These are phyloP conservation scores for Aurifilum marmelostoma DNA, from an alignment of 2,329 filamentous ascomycete species.

Conservation along the genomic window DNA sequence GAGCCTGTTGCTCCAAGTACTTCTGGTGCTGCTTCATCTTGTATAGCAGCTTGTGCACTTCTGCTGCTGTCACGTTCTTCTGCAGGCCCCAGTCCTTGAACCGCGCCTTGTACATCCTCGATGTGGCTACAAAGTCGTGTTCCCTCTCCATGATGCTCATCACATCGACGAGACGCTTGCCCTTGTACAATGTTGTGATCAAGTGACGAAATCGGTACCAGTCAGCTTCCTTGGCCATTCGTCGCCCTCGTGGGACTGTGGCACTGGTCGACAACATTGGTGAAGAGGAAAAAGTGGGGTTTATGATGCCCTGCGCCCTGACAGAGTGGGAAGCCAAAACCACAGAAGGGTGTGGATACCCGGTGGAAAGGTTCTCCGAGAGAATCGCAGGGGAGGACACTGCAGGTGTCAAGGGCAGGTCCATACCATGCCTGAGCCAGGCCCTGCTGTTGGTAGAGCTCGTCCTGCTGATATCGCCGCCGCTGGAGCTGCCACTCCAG, in stretches of 20 bases:
- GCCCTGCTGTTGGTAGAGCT: not conserved
- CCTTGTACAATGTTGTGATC: constrained; percentile 37
- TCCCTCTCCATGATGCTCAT: constrained; percentile 35
- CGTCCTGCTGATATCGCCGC: constrained; percentile 12
- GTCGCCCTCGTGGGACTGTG: not conserved
- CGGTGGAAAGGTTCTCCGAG: not conserved
- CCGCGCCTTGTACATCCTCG: constrained; percentile 41
- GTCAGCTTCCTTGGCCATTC: constrained; percentile 32
- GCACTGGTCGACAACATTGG: too few relatives aligned
- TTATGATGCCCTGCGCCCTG: not conserved
- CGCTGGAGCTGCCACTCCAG: constrained; percentile 19
- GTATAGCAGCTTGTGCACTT: constrained; percentile 35
- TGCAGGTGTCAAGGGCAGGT: not conserved
- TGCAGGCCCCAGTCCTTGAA: constrained; percentile 40
- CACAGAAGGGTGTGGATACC: not conserved
- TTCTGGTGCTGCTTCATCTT: constrained; percentile 32
- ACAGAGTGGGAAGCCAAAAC: not conserved
- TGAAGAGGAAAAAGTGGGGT: not conserved
- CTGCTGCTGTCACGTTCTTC: constrained; percentile 39
- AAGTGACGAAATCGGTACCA: constrained; percentile 35
- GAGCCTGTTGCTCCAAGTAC: not conserved
- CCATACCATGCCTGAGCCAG: not conserved
- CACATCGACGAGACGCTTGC: constrained; percentile 35
- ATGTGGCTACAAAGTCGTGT: constrained; percentile 35
- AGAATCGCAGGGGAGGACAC: not conserved